phyloP scores from a whole-genome alignment of 176 grass and related monocot species.

The Themeda triandra region DNA sequence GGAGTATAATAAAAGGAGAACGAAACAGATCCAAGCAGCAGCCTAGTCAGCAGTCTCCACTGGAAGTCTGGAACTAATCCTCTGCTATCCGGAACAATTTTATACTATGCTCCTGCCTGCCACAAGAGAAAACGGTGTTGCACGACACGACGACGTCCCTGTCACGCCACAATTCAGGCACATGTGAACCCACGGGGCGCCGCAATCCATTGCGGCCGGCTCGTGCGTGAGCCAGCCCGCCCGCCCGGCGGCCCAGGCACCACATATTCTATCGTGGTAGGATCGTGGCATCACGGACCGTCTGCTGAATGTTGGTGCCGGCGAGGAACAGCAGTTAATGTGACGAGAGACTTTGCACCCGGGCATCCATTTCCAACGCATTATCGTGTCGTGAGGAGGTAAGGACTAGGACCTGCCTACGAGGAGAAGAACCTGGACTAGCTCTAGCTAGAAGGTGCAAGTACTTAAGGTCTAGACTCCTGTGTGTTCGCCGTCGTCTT shows the following conservation, averaged over 20 bases:
- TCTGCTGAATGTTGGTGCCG: background rate
- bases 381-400: background rate
- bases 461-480: too few relatives aligned
- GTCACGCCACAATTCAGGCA: background rate
- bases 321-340: background rate
- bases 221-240: background rate
- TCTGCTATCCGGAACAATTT: too few relatives aligned
- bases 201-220: constrained; percentile 32
- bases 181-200: constrained; percentile 40
- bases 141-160: background rate
- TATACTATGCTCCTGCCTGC: too few relatives aligned
- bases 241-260: background rate
- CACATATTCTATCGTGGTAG: background rate
- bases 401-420: background rate
- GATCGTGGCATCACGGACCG: background rate
- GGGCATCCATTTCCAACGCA: background rate
- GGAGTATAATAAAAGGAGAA: too few relatives aligned
- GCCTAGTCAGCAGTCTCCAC: background rate
- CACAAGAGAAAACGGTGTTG: background rate
- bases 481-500: too few relatives aligned
- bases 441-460: background rate
- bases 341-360: background rate
- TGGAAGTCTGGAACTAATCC: background rate
- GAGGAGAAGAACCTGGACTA: background rate
- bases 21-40: too few relatives aligned